Conservation (phyloP, 176 grass and related monocot genomes). For the maize (Zea mays) region Zm-B73-REFERENCE-NAM-5.0 NC_050096.1:62569501-62570000, state of each 20-base stretch:
- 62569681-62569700: slow-evolving; percentile 8
- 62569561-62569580: slow-evolving; percentile 72
- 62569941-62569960: slow-evolving; percentile 36
- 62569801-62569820: slow-evolving; percentile 23
- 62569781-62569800: background rate
- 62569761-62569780: background rate
- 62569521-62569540: slow-evolving; percentile 90
- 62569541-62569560: slow-evolving; percentile 80
- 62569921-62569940: slow-evolving; percentile 12
- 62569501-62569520: slow-evolving; percentile 54
- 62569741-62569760: background rate
- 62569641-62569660: slow-evolving; percentile 5
- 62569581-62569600: slow-evolving; percentile 19
- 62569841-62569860: slow-evolving; percentile 25
- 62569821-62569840: slow-evolving; percentile 8
- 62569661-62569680: background rate
- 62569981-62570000: slow-evolving; percentile 97
- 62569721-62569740: background rate
- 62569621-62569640: slow-evolving; percentile 3
- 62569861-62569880: background rate
- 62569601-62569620: slow-evolving; percentile 8
- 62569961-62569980: slow-evolving; percentile 76
- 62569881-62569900: slow-evolving; percentile 14
- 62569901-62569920: background rate
- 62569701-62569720: slow-evolving; percentile 6